Percentiles rank a stretch among this genome's conserved stretches.
These are phyloP conservation scores for Sicyos baderoa DNA, from an alignment of 306 rosid genomes.

Conservation along the genomic window DNA sequence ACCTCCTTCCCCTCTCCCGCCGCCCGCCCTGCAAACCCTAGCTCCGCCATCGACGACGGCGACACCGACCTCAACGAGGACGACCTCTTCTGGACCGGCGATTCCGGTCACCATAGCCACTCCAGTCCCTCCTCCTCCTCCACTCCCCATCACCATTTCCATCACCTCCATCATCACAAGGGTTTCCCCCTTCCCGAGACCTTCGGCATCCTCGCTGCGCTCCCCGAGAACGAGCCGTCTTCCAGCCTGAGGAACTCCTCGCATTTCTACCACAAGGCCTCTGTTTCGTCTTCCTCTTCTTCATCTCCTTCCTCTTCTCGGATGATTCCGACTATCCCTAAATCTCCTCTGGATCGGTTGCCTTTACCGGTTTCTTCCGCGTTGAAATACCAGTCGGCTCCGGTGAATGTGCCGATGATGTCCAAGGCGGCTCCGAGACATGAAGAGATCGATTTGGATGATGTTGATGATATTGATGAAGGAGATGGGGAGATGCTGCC, in stretches of 20 bases:
- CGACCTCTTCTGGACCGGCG: constrained; percentile 54
- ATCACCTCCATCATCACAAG: constrained; percentile 23
- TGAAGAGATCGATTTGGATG: constrained; percentile 30
- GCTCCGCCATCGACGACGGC: constrained; percentile 24
- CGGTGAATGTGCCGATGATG: constrained; percentile 55
- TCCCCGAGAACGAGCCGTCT: constrained; percentile 49
- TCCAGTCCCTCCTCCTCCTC: constrained; percentile 31
- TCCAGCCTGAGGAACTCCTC: constrained; percentile 28
- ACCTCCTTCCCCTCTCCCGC: constrained; percentile 27
- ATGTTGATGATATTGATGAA: background rate
- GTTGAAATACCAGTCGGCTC: constrained; percentile 61
- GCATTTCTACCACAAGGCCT: constrained; percentile 40
- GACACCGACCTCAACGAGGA: constrained; percentile 54
- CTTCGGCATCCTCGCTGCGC: constrained; percentile 80
- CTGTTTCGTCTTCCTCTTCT: constrained; percentile 40
- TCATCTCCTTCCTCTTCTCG: constrained; percentile 48
- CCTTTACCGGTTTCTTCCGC: constrained; percentile 25
- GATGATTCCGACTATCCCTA: constrained; percentile 45
- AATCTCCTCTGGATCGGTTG: constrained; percentile 42
- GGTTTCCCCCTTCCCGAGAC: constrained; percentile 30
- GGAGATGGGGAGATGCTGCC: constrained; percentile 56
- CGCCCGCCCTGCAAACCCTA: constrained; percentile 22
- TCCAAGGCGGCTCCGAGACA: constrained; percentile 30
- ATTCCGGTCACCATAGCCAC: constrained; percentile 25
- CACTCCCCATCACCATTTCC: constrained; percentile 26